These are phyloP conservation scores for Neofusicoccum umdonicola DNA, from an alignment of 2,329 filamentous ascomycete species.

Conservation along the genomic window DNA sequence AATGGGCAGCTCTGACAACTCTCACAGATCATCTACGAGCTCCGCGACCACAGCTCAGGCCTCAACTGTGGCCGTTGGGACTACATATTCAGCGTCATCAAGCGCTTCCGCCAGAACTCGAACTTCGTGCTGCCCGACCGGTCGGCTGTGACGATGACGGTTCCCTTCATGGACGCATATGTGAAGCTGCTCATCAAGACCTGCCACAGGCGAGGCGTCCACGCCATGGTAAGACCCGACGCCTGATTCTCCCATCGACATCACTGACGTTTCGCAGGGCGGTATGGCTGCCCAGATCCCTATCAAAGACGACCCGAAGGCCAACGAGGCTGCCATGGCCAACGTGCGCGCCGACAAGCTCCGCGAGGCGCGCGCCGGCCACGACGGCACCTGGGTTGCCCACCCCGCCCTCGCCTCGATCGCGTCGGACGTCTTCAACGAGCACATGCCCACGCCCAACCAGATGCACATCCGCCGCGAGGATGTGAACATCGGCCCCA, in stretches of 20 bases:
- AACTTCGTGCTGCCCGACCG: conserved; percentile 93
- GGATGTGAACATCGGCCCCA: conserved; percentile 80
- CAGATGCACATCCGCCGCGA: conserved; percentile 89
- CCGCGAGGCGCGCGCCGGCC: conserved; percentile 88
- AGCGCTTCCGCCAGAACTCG: conserved; percentile 95
- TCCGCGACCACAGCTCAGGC: conserved; percentile 91
- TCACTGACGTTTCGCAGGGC: conserved; percentile 45
- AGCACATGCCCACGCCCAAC: conserved; percentile 97
- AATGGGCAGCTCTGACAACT: background rate
- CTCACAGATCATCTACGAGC: conserved; percentile 86
- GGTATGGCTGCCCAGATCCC: conserved; percentile 99
- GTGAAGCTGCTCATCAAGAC: conserved; percentile 97
- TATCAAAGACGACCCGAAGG: conserved; percentile 88
- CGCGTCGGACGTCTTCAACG: conserved; percentile 91
- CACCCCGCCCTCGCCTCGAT: conserved; percentile 89
- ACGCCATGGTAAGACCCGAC: conserved; percentile 67
- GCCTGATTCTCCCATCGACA: conserved; percentile 26
- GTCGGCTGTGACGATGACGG: conserved; percentile 90
- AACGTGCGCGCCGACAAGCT: conserved; percentile 92
- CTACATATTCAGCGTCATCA: conserved; percentile 99
- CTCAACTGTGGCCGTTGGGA: conserved; percentile 99
- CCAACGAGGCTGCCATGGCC: conserved; percentile 93
- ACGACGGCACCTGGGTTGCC: conserved; percentile 97
- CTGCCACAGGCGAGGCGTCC: conserved; percentile 93
- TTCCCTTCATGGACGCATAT: conserved; percentile 97